Conservation (phyloP, 2,329 filamentous ascomycete species). For the Ilyonectria destructans region DNA sequence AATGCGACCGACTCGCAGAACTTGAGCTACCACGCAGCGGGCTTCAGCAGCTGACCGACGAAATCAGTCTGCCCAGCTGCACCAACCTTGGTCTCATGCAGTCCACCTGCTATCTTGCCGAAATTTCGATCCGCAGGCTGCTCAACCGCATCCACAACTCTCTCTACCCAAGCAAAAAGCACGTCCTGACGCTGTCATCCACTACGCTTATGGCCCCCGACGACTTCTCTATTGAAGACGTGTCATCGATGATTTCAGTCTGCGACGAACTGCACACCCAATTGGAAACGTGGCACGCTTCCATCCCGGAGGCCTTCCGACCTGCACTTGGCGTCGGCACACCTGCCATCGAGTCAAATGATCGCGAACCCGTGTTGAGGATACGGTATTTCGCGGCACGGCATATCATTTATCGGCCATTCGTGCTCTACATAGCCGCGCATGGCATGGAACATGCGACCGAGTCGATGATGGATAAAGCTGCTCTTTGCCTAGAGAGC, state of each 20-base stretch:
- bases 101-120: conserved; percentile 52
- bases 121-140: conserved; percentile 52
- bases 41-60: conserved; percentile 51
- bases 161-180: conserved; percentile 49
- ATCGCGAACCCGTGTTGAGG: conserved; percentile 48
- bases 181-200: conserved; percentile 45
- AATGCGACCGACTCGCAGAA: conserved; percentile 54
- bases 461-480: conserved; percentile 48
- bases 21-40: conserved; percentile 54
- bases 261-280: conserved; percentile 53
- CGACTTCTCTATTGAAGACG: conserved; percentile 49
- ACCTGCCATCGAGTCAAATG: conserved; percentile 39
- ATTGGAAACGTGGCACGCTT: conserved; percentile 52
- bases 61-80: conserved; percentile 50
- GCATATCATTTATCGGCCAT: conserved; percentile 55
- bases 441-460: conserved; percentile 36
- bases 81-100: conserved; percentile 45
- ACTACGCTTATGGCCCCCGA: conserved; percentile 46
- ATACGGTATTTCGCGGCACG: conserved; percentile 54
- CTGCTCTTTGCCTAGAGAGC: conserved; percentile 51
- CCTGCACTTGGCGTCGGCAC: conserved; percentile 43
- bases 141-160: conserved; percentile 55
- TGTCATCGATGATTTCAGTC: conserved; percentile 47
- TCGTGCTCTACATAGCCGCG: conserved; percentile 51
- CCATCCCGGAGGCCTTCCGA: conserved; percentile 51